Evolutionary conservation across 164 flowering plant species (phyloP).

Genomic region (Piper betle): DNA sequence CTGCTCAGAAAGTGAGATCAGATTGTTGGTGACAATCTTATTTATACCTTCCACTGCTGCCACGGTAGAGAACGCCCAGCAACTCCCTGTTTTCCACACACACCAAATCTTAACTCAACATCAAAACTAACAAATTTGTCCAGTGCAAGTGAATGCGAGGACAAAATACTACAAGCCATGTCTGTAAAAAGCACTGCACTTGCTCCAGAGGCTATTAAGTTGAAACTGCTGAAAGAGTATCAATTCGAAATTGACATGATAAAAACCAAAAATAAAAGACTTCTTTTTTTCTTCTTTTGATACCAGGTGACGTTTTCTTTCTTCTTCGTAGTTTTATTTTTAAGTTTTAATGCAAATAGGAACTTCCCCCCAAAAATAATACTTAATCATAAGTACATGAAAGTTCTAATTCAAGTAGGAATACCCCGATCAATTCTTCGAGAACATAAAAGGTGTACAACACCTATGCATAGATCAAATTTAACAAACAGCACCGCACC

Average conservation of each 20-base stretch:
- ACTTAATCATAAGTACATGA: too few species aligned
- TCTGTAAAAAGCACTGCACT: not conserved
- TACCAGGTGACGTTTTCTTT: too few species aligned
- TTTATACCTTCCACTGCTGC: conserved; percentile 7
- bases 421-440: not conserved
- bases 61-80: conserved; percentile 6
- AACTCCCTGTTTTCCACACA: not conserved
- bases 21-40: conserved; percentile 1
- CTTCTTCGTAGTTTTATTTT: not conserved
- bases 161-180: too few species aligned
- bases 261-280: too few species aligned
- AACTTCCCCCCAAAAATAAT: conserved; percentile 7
- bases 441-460: too few species aligned
- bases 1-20: conserved; percentile 9
- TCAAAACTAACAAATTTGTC: not conserved
- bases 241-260: too few species aligned
- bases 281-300: conserved; percentile 1
- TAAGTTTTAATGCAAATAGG: too few species aligned
- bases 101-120: not conserved
- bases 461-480: too few species aligned
- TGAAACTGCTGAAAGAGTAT: too few species aligned
- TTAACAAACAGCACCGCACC: too few species aligned
- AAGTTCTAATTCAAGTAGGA: not conserved
- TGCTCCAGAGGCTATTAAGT: not conserved
- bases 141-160: too few species aligned